Evolutionary conservation across 257 asterid species (phyloP).

Genomic region (Petunia axillaris): DNA sequence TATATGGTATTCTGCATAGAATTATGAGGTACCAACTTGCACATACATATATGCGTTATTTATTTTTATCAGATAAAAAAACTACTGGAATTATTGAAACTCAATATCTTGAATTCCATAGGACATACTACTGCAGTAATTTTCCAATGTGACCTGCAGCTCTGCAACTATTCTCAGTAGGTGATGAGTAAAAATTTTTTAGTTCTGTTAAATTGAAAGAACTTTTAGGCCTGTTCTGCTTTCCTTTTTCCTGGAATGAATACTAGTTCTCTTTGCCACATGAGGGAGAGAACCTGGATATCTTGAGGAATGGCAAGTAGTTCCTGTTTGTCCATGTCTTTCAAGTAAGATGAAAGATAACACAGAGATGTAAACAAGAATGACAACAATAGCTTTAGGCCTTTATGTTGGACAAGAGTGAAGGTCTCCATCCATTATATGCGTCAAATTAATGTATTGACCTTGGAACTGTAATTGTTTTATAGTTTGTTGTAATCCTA

Average conservation of each 20-base stretch:
- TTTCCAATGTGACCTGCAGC: background rate
- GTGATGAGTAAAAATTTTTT: background rate
- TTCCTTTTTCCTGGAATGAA: slow-evolving; percentile 6
- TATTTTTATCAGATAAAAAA: background rate
- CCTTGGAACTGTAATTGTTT: slow-evolving; percentile 6
- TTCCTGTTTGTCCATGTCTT: slow-evolving; percentile 15
- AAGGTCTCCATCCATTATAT: background rate
- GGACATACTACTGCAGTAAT: slow-evolving; percentile 9
- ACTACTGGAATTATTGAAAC: background rate
- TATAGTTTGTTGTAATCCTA: background rate
- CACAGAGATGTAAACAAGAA: background rate
- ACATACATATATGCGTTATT: background rate
- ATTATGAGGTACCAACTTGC: no score
- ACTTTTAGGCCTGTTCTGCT: background rate
- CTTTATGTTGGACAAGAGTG: background rate
- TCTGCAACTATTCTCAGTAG: slow-evolving; percentile 8
- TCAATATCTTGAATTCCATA: background rate
- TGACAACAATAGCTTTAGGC: background rate
- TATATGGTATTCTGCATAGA: background rate
- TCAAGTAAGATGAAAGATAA: background rate
- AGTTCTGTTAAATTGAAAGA: background rate
- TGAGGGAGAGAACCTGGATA: slow-evolving; percentile 5
- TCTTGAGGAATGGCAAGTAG: background rate
- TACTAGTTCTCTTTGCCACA: background rate
- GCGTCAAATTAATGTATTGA: background rate